Percentiles rank a stretch among this genome's conserved stretches.
phyloP scores from a whole-genome alignment of 2,329 filamentous ascomycete species.

The Xylariaceae sp. region DNA sequence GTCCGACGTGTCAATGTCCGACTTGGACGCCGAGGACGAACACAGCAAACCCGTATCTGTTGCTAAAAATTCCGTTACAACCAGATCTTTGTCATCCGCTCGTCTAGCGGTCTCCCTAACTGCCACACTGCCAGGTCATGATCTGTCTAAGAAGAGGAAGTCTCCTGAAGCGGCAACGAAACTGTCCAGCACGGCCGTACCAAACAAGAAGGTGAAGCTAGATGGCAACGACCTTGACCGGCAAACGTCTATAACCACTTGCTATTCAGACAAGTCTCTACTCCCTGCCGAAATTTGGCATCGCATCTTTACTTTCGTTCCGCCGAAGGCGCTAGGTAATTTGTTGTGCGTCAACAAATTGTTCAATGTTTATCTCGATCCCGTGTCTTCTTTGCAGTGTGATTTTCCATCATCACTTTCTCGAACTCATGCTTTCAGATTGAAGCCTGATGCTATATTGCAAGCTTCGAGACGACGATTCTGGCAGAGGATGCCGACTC shows the following conservation, averaged over 20 bases:
- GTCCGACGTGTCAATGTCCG: slow-evolving; percentile 16
- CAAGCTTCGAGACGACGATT: slow-evolving; percentile 66
- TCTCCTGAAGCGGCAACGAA: slow-evolving; percentile 2
- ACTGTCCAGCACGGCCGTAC: neutral
- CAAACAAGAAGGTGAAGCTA: slow-evolving; percentile 29
- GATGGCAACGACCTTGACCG: slow-evolving; percentile 5
- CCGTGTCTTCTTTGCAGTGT: slow-evolving; percentile 41
- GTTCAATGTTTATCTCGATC: slow-evolving; percentile 64
- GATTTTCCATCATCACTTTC: slow-evolving; percentile 37
- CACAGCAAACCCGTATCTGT: slow-evolving; percentile 6
- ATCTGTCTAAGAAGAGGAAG: slow-evolving; percentile 26
- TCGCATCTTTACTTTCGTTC: slow-evolving; percentile 67
- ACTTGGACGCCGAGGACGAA: slow-evolving; percentile 9
- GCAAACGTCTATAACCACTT: neutral
- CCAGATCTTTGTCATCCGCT: slow-evolving; percentile 1
- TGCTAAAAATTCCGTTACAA: slow-evolving; percentile 7
- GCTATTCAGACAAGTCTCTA: slow-evolving; percentile 20
- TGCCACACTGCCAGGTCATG: neutral
- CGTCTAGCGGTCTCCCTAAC: neutral
- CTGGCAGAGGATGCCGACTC: slow-evolving; percentile 69
- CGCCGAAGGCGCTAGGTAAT: slow-evolving; percentile 64
- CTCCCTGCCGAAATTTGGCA: slow-evolving; percentile 68
- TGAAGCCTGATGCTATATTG: slow-evolving; percentile 71
- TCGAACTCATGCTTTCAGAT: slow-evolving; percentile 37
- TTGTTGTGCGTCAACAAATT: slow-evolving; percentile 68